Conservation (phyloP, 1,284 basidiomycete species). For the Singerocomus rubriflavus region DNA sequence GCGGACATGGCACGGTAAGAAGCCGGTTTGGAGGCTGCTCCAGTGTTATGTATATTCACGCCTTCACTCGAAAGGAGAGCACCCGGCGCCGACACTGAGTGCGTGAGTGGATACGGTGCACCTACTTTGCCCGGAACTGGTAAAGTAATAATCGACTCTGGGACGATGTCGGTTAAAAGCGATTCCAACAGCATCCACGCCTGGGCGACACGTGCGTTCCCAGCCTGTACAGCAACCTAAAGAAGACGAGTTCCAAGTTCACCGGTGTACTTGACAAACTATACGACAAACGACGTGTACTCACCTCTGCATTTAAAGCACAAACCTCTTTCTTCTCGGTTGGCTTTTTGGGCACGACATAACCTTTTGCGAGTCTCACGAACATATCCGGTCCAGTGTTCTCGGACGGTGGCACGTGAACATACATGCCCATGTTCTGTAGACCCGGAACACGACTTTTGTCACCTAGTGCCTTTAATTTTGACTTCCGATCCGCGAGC, state of each 20-base stretch:
- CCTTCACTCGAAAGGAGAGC: conserved; percentile 34
- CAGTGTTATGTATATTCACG: conserved; percentile 3
- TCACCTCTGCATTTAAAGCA: conserved; percentile 54
- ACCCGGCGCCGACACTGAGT: conserved; percentile 45
- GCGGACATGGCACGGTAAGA: conserved; percentile 28
- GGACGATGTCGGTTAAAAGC: conserved; percentile 50
- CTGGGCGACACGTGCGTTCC: conserved; percentile 60
- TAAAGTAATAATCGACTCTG: conserved; percentile 29
- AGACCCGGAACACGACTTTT: conserved; percentile 41
- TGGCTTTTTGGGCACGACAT: conserved; percentile 55
- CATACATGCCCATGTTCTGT: conserved; percentile 56
- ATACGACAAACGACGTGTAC: conserved; percentile 5
- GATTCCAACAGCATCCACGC: conserved; percentile 67
- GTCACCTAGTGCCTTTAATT: conserved; percentile 53
- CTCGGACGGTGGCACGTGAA: conserved; percentile 16
- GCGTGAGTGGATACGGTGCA: conserved; percentile 28
- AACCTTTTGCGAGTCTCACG: conserved; percentile 61
- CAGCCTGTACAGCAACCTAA: conserved; percentile 61
- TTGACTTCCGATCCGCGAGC: conserved; percentile 37
- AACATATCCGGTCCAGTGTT: conserved; percentile 47
- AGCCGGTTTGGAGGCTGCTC: conserved; percentile 18
- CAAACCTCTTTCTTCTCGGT: conserved; percentile 39
- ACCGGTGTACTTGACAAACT: too few relatives aligned
- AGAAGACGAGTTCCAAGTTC: background rate
- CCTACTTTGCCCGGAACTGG: conserved; percentile 25